Base-by-base conservation (phyloP, 1,284 basidiomycete species). In the Malassezia furfur region DNA sequence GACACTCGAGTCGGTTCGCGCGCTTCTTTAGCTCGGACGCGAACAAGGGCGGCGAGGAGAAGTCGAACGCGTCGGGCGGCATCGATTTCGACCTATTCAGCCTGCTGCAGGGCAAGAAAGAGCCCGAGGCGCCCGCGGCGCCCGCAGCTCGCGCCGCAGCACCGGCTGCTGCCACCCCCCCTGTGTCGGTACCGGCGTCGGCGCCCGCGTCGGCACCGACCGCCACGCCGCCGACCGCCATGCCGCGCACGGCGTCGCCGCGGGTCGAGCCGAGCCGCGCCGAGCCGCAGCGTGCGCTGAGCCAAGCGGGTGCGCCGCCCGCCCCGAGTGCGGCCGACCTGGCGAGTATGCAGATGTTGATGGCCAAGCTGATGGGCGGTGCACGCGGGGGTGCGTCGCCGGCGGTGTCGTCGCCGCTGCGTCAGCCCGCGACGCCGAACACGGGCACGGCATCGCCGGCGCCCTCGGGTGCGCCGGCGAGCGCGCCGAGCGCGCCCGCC, bases 341-440 rank as follows among this genome's bases (percentile, higher is more conserved):
- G 51, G 64, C 66, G 36, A 64, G 64, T 44, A 74, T 74, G 72
- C 68, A 74, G 49, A 70, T 71, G 61, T 67, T 74, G 47, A 71
- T 74, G 70, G 68, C 72, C 21, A 63, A 71, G 61, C 54, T 72
- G 52, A 59, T 63, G 41, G 65, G 65, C 3, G 31, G 32, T n/a
- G 7, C 38, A 10, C 38, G 17, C 7, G 25, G 25, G 4, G 25
- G 25, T 28, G 7, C 25, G 3, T 28, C 25, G 25, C 25, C 25
- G 25, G 25, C 25, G 25, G 25, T 28, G 25, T 28, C 39, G 11
- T 12, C 39, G 25, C 39, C 19, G 21, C 19, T 17, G 39, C 21
- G 21, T 17, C 12, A 12, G 39, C 21, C 41, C 22, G 21, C 25
- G 25, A 28, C 25, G 3, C 25, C 25, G 7, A 28, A 28, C 25